These are phyloP conservation scores for Phragmites australis DNA, from an alignment of 176 grass and related monocot species.

Conservation along the genomic window DNA sequence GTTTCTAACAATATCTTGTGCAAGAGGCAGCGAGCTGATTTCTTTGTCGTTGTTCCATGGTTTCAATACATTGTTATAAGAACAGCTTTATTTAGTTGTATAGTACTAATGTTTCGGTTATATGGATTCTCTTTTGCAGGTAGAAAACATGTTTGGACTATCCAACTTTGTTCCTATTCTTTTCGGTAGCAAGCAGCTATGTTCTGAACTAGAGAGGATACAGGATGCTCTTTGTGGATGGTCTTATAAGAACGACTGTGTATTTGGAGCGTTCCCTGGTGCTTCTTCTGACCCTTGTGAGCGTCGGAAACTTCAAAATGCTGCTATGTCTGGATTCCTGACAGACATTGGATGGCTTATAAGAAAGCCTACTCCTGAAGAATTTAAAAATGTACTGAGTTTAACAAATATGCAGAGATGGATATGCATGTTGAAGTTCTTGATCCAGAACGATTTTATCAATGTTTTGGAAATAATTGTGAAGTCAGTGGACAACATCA, in stretches of 20 bases:
- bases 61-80: neutral
- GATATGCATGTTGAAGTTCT: constrained; percentile 64
- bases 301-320: constrained; percentile 34
- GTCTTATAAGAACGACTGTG: constrained; percentile 10
- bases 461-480: constrained; percentile 75
- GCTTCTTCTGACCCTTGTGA: constrained; percentile 35
- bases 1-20: neutral
- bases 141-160: constrained; percentile 86
- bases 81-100: constrained; percentile 4
- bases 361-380: constrained; percentile 52
- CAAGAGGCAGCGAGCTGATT: neutral
- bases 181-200: constrained; percentile 76
- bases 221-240: constrained; percentile 49
- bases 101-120: constrained; percentile 11
- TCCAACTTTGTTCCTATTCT: constrained; percentile 95
- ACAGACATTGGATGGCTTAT: constrained; percentile 93
- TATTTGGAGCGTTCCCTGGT: constrained; percentile 28
- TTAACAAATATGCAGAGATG: constrained; percentile 71
- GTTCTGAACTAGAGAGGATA: constrained; percentile 76
- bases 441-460: constrained; percentile 59
- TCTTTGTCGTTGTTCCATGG: neutral
- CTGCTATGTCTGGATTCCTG: constrained; percentile 69
- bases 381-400: constrained; percentile 56
- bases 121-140: constrained; percentile 54
- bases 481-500: constrained; percentile 52